A percentile compares a stretch with the other conserved stretches of the same genome.
phyloP scores from a whole-genome alignment of 2,329 filamentous ascomycete genomes.

The Chaetomium globosum region DNA sequence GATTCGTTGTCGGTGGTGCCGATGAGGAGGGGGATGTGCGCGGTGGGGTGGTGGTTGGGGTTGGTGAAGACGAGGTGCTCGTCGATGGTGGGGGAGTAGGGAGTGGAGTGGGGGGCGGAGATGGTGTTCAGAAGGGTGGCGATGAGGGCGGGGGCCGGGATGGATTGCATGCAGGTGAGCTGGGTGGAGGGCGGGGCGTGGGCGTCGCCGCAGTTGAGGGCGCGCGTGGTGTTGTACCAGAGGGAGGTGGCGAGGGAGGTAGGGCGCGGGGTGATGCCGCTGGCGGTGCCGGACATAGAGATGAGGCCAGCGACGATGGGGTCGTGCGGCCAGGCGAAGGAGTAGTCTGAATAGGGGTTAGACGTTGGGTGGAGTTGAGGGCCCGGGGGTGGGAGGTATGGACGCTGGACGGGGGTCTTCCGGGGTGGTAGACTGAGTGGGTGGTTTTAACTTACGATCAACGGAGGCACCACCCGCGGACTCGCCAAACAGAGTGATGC shows the following conservation, averaged over 20 bases:
- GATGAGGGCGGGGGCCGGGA: conserved; percentile 42
- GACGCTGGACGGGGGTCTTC: neutral
- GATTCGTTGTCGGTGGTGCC: conserved; percentile 28
- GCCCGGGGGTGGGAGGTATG: no score
- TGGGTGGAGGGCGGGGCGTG: conserved; percentile 42
- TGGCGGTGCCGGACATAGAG: conserved; percentile 49
- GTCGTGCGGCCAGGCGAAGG: conserved; percentile 26
- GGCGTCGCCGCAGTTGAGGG: conserved; percentile 44
- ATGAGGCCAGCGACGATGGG: conserved; percentile 45
- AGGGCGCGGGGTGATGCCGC: conserved; percentile 49
- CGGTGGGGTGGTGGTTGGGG: conserved; percentile 11
- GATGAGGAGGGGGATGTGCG: conserved; percentile 26
- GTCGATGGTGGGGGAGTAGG: conserved; percentile 50
- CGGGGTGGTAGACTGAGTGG: neutral
- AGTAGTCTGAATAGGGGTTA: conserved; percentile 19
- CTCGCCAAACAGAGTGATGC: conserved; percentile 50
- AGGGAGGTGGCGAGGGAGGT: conserved; percentile 41
- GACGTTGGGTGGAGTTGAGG: neutral
- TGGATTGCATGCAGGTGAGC: conserved; percentile 42
- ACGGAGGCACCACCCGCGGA: conserved; percentile 47
- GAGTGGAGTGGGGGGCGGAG: conserved; percentile 26
- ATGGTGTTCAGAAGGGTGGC: conserved; percentile 33
- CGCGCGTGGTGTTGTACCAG: conserved; percentile 48
- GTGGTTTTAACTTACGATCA: conserved; percentile 10
- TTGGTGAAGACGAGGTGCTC: conserved; percentile 24